Evolutionary conservation across 768 basidiomycete species (phyloP).

Genomic region (Mycena belliarum): DNA sequence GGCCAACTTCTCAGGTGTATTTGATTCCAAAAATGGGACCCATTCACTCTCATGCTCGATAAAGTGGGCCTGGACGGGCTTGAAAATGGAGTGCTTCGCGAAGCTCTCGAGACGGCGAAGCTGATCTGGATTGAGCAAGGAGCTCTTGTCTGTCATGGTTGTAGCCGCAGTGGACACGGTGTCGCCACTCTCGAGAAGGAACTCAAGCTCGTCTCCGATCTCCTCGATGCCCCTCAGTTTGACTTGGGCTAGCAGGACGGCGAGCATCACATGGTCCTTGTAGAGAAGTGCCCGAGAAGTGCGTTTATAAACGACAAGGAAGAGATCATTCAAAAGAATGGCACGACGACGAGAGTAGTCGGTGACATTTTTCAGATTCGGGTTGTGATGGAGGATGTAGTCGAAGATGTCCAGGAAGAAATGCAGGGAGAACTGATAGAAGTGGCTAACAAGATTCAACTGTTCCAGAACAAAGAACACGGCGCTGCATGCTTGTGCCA

Average conservation of each 20-base stretch:
- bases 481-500: slow-evolving; percentile 94
- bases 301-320: slow-evolving; percentile 83
- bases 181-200: slow-evolving; percentile 88
- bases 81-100: slow-evolving; percentile 75
- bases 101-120: slow-evolving; percentile 66
- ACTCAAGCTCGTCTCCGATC: slow-evolving; percentile 83
- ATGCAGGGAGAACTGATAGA: slow-evolving; percentile 96
- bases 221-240: slow-evolving; percentile 81
- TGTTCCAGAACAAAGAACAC: slow-evolving; percentile 98
- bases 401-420: slow-evolving; percentile 99
- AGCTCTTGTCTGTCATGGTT: slow-evolving; percentile 35
- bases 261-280: slow-evolving; percentile 88
- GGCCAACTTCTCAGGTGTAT: slow-evolving; percentile 63
- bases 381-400: slow-evolving; percentile 89
- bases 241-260: slow-evolving; percentile 86
- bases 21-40: slow-evolving; percentile 68
- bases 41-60: slow-evolving; percentile 64
- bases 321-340: slow-evolving; percentile 84
- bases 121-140: slow-evolving; percentile 69
- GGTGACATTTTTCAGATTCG: slow-evolving; percentile 77
- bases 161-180: slow-evolving; percentile 44
- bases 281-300: slow-evolving; percentile 90
- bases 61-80: slow-evolving; percentile 68
- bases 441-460: slow-evolving; percentile 90
- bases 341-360: slow-evolving; percentile 74